Conservation (phyloP, 495 filamentous ascomycete species). For the Xylaria longipes region DNA sequence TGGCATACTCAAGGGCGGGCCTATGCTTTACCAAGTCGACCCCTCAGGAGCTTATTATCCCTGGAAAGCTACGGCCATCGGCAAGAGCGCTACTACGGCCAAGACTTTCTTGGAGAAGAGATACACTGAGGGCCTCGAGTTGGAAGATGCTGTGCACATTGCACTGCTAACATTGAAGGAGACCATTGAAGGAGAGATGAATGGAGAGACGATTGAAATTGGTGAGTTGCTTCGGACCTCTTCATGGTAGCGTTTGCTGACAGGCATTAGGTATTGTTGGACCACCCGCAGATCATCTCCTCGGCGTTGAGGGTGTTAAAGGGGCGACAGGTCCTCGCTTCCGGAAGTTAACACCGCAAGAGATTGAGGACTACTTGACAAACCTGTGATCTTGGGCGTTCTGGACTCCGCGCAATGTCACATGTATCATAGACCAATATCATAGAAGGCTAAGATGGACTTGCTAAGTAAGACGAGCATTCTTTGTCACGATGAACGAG, state of each 20-base stretch:
- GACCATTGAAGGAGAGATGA: slow-evolving; percentile 99
- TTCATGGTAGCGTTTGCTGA: slow-evolving; percentile 41
- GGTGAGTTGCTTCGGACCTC: slow-evolving; percentile 59
- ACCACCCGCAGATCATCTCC: slow-evolving; percentile 87
- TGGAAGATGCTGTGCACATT: slow-evolving; percentile 99
- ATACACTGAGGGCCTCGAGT: slow-evolving; percentile 94
- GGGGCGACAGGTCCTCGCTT: slow-evolving; percentile 90
- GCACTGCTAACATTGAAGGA: slow-evolving; percentile 97
- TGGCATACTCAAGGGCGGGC: slow-evolving; percentile 92
- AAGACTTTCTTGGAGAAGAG: slow-evolving; percentile 99
- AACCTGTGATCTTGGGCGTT: slow-evolving; percentile 72
- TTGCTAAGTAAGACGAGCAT: slow-evolving; percentile 30
- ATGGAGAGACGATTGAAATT: slow-evolving; percentile 98
- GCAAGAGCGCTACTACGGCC: slow-evolving; percentile 95
- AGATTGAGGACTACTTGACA: slow-evolving; percentile 99
- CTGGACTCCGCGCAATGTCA: slow-evolving; percentile 33
- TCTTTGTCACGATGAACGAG: slow-evolving; percentile 49
- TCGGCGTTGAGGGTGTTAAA: slow-evolving; percentile 92
- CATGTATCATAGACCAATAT: slow-evolving; percentile 51
- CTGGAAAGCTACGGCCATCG: slow-evolving; percentile 99
- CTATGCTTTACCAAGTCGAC: slow-evolving; percentile 98
- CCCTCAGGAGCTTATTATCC: slow-evolving; percentile 97
- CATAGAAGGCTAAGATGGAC: slow-evolving; percentile 44
- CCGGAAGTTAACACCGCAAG: slow-evolving; percentile 92
- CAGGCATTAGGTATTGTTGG: slow-evolving; percentile 81